phyloP scores from a whole-genome alignment of 768 basidiomycete species.

The Podaxis rugospora region DNA sequence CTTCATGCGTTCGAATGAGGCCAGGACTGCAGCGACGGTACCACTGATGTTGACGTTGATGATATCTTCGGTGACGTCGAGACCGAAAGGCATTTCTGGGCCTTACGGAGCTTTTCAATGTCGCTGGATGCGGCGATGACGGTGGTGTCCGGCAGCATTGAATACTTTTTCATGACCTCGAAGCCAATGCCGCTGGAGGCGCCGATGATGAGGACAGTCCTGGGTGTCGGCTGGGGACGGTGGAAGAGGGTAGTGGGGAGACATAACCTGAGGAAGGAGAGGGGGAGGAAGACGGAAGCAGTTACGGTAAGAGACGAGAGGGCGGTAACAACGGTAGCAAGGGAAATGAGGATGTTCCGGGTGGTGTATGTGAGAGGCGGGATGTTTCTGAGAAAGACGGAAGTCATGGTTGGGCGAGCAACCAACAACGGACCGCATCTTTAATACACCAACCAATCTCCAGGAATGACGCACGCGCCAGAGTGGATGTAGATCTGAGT shows the following conservation, averaged over 20 bases:
- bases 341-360: neutral
- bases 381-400: neutral
- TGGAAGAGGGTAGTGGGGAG: neutral
- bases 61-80: slow-evolving; percentile 23
- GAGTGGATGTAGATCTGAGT: too few species aligned
- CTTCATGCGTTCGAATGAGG: slow-evolving; percentile 28
- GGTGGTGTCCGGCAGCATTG: slow-evolving; percentile 17
- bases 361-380: neutral
- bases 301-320: neutral
- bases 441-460: too few species aligned
- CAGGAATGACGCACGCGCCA: too few species aligned
- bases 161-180: slow-evolving; percentile 25
- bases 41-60: slow-evolving; percentile 26
- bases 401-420: too few species aligned
- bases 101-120: slow-evolving; percentile 16
- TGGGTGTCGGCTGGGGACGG: neutral
- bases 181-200: slow-evolving; percentile 21
- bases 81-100: slow-evolving; percentile 15
- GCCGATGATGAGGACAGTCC: neutral
- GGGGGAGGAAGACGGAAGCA: neutral
- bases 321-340: neutral
- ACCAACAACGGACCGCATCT: too few species aligned
- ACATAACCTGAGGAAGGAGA: neutral
- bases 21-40: slow-evolving; percentile 19
- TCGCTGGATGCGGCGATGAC: slow-evolving; percentile 22